These are phyloP conservation scores for Protomyces pachydermus DNA, from an alignment of 1,139 yeast species.

Conservation along the genomic window DNA sequence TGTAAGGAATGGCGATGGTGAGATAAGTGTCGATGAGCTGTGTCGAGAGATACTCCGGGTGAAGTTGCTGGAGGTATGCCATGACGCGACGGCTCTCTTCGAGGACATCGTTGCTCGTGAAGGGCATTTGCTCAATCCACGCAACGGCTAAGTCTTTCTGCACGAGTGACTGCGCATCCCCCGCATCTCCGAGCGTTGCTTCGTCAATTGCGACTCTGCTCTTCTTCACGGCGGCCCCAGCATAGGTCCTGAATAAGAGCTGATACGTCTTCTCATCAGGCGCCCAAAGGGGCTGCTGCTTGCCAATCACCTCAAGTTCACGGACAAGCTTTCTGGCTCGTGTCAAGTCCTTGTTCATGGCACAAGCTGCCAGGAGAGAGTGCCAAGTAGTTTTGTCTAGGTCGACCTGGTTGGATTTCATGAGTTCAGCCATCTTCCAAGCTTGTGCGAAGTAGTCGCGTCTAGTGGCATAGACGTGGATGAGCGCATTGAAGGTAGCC, in stretches of 20 bases:
- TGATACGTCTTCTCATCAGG: constrained; percentile 26
- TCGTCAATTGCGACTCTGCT: not conserved
- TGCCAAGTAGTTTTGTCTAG: constrained; percentile 26
- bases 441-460: constrained; percentile 28
- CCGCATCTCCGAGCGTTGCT: not conserved
- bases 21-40: constrained; percentile 26
- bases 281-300: not conserved
- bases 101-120: constrained; percentile 17
- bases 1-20: constrained; percentile 17
- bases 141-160: not conserved
- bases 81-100: constrained; percentile 17
- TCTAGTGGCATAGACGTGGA: constrained; percentile 27
- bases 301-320: constrained; percentile 5
- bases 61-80: not conserved
- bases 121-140: constrained; percentile 12
- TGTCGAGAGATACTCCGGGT: constrained; percentile 5
- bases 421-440: constrained; percentile 27
- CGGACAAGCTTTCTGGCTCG: constrained; percentile 24
- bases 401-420: constrained; percentile 7
- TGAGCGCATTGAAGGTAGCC: constrained; percentile 26
- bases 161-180: not conserved
- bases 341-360: constrained; percentile 5
- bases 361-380: constrained; percentile 23
- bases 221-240: constrained; percentile 14
- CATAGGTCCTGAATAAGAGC: constrained; percentile 26